phyloP scores from a whole-genome alignment of 441 rosid species.

The Flueggea neowawraea region DNA sequence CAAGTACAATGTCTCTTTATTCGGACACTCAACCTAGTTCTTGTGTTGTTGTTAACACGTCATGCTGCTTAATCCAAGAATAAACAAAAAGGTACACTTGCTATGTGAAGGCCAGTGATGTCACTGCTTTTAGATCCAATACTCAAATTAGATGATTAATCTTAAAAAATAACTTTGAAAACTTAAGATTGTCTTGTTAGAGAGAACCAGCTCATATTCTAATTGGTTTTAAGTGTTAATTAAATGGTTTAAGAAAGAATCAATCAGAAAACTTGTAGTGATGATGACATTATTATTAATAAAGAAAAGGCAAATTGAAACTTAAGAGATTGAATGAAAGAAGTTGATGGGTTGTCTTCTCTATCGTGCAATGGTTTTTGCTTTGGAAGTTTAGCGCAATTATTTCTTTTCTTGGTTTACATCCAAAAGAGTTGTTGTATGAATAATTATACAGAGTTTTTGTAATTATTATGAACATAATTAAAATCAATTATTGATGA shows the following conservation, averaged over 20 bases:
- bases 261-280: constrained; percentile 1
- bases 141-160: background rate
- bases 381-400: constrained; percentile 10
- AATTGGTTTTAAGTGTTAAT: background rate
- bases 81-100: constrained; percentile 1
- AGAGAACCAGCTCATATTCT: constrained; percentile 30
- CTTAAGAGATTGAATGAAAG: background rate
- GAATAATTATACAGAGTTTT: too few relatives aligned
- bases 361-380: background rate
- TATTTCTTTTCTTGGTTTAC: constrained; percentile 6
- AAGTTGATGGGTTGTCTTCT: constrained; percentile 16
- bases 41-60: constrained; percentile 2
- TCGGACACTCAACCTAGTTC: background rate
- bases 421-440: background rate
- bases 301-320: constrained; percentile 3
- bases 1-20: constrained; percentile 16
- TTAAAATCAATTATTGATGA: too few relatives aligned
- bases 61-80: constrained; percentile 4
- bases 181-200: constrained; percentile 7
- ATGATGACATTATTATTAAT: constrained; percentile 21
- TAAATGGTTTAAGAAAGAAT: constrained; percentile 12
- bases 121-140: constrained; percentile 22
- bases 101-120: constrained; percentile 23
- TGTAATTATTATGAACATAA: too few relatives aligned
- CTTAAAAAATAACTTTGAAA: background rate